Percentiles rank a stretch among this genome's conserved stretches.
These are phyloP conservation scores for Trypanosoma vivax DNA, from an alignment of 208 protist genomes.

Conservation along the genomic window DNA sequence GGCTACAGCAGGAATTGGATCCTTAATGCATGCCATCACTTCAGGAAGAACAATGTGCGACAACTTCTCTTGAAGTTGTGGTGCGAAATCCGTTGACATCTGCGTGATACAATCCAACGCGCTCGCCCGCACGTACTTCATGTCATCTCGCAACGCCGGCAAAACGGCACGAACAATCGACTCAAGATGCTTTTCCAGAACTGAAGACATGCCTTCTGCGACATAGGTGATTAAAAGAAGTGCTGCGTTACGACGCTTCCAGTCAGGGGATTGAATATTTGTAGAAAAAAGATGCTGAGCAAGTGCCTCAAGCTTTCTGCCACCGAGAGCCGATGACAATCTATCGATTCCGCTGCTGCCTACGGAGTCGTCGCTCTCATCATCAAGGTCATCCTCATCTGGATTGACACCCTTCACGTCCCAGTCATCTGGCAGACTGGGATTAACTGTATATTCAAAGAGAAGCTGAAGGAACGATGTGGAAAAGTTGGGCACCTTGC, in stretches of 20 bases:
- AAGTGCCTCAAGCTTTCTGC: slow-evolving; percentile 62
- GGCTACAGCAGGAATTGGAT: slow-evolving; percentile 61
- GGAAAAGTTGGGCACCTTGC: slow-evolving; percentile 75
- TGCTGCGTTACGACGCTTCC: slow-evolving; percentile 72
- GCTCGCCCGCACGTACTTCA: slow-evolving; percentile 71
- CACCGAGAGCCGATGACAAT: slow-evolving; percentile 62
- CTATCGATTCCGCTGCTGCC: slow-evolving; percentile 69
- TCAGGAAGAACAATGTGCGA: slow-evolving; percentile 43
- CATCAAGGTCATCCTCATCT: slow-evolving; percentile 63
- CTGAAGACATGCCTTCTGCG: slow-evolving; percentile 53
- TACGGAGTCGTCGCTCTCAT: slow-evolving; percentile 55
- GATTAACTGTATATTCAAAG: slow-evolving; percentile 79
- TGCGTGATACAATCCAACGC: slow-evolving; percentile 70
- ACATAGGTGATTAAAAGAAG: slow-evolving; percentile 68
- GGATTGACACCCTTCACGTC: slow-evolving; percentile 40
- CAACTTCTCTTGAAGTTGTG: slow-evolving; percentile 45
- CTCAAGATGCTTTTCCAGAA: slow-evolving; percentile 53
- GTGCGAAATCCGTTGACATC: slow-evolving; percentile 62
- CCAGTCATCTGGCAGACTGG: slow-evolving; percentile 59
- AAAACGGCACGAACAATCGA: slow-evolving; percentile 47
- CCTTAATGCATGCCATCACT: slow-evolving; percentile 43
- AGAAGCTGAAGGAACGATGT: slow-evolving; percentile 75
- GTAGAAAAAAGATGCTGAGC: slow-evolving; percentile 60
- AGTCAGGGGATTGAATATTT: slow-evolving; percentile 62
- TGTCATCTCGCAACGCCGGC: slow-evolving; percentile 45